Evolutionary conservation across 495 filamentous ascomycete genomes (phyloP).

Genomic region (Haplographium delicatum): DNA sequence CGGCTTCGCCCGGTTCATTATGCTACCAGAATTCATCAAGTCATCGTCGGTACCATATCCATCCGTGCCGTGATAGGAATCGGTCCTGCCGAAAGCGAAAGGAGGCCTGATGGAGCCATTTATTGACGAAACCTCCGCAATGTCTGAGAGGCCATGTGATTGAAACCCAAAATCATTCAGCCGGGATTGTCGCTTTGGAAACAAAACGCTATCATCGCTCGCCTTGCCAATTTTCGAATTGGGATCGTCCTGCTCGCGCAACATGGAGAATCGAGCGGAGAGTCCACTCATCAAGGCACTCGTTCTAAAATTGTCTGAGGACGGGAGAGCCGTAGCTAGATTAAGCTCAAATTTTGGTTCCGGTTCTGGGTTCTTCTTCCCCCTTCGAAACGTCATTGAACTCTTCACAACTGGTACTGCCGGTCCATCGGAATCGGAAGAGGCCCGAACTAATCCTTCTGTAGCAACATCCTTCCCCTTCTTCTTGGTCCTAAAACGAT

Average conservation of each 20-base stretch:
- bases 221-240: slow-evolving; percentile 83
- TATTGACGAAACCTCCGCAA: slow-evolving; percentile 82
- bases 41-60: slow-evolving; percentile 66
- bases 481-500: slow-evolving; percentile 68
- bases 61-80: slow-evolving; percentile 27
- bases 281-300: slow-evolving; percentile 94
- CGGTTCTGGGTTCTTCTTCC: slow-evolving; percentile 49
- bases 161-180: slow-evolving; percentile 48
- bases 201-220: slow-evolving; percentile 87
- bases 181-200: slow-evolving; percentile 71
- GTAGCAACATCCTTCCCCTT: slow-evolving; percentile 62
- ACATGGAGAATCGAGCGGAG: slow-evolving; percentile 93
- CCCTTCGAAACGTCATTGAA: slow-evolving; percentile 52
- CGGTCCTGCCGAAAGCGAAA: slow-evolving; percentile 32
- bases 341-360: slow-evolving; percentile 65
- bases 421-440: slow-evolving; percentile 46
- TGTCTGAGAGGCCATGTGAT: slow-evolving; percentile 63
- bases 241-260: slow-evolving; percentile 89
- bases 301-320: slow-evolving; percentile 89
- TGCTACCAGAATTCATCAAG: slow-evolving; percentile 46
- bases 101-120: slow-evolving; percentile 57
- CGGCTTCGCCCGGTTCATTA: slow-evolving; percentile 80
- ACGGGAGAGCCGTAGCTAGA: slow-evolving; percentile 66
- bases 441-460: slow-evolving; percentile 37
- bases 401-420: slow-evolving; percentile 32